phyloP scores from a whole-genome alignment of 1,284 basidiomycete genomes.

The Ceraceosorus guamensis region DNA sequence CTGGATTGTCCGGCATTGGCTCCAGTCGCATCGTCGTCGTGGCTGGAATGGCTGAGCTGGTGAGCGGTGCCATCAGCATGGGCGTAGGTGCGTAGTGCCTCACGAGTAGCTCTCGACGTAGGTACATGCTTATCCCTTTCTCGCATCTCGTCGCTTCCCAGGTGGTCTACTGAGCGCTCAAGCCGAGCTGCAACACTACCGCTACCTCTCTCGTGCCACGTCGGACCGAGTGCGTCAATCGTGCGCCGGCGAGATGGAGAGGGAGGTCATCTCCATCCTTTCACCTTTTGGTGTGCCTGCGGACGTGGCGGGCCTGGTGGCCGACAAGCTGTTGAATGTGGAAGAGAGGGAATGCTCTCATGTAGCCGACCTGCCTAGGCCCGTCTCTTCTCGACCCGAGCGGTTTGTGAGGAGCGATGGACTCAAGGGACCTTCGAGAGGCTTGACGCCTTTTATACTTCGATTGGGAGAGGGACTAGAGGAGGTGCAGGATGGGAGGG shows the following conservation, averaged over 20 bases:
- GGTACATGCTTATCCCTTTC: neutral
- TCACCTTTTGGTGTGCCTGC: constrained; percentile 82
- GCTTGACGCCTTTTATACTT: constrained; percentile 39
- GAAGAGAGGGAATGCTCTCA: neutral
- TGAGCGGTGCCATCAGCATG: constrained; percentile 14
- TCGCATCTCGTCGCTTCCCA: constrained; percentile 50
- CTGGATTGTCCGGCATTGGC: constrained; percentile 82
- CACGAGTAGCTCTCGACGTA: constrained; percentile 65
- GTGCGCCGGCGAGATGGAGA: constrained; percentile 88
- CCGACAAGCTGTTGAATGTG: constrained; percentile 41
- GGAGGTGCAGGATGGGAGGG: constrained; percentile 32
- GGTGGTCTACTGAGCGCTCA: constrained; percentile 95
- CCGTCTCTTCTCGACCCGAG: constrained; percentile 17
- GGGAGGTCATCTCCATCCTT: constrained; percentile 81
- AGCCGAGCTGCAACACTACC: constrained; percentile 76
- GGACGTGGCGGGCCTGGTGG: constrained; percentile 68
- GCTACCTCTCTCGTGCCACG: constrained; percentile 20
- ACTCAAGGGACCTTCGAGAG: constrained; percentile 10
- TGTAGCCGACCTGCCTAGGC: neutral
- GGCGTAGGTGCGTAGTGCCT: no score
- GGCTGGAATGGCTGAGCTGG: constrained; percentile 72
- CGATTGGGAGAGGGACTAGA: constrained; percentile 34
- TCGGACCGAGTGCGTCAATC: constrained; percentile 74
- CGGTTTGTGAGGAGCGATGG: constrained; percentile 3
- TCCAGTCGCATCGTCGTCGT: constrained; percentile 80